phyloP scores from a whole-genome alignment of 306 rosid species.

The Prunus mira region DNA sequence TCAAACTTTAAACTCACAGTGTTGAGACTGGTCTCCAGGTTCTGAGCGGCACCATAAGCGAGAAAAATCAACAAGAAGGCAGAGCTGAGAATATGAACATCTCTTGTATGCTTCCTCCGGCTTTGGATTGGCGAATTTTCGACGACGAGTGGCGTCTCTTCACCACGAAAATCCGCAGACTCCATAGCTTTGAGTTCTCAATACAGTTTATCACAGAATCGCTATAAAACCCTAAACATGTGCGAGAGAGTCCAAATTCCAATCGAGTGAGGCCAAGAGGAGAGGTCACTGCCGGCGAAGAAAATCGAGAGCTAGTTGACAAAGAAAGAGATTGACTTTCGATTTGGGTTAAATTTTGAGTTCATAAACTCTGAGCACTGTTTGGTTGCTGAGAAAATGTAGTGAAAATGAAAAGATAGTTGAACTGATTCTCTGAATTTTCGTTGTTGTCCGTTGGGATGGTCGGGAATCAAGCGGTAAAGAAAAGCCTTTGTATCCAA shows the following conservation, averaged over 20 bases:
- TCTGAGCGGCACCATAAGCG: constrained; percentile 93
- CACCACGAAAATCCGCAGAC: constrained; percentile 31
- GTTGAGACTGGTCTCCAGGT: constrained; percentile 78
- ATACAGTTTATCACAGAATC: constrained; percentile 9
- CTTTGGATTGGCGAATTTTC: constrained; percentile 15
- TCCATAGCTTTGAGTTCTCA: constrained; percentile 41
- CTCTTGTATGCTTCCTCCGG: constrained; percentile 39
- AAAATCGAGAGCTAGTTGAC: constrained; percentile 31
- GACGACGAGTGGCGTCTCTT: constrained; percentile 54
- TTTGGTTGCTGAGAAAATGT: background rate
- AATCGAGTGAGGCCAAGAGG: constrained; percentile 4
- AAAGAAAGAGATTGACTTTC: constrained; percentile 4
- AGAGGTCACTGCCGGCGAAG: constrained; percentile 44
- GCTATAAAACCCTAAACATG: constrained; percentile 16
- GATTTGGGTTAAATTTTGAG: background rate
- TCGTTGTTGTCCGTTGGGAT: background rate
- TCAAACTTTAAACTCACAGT: constrained; percentile 41
- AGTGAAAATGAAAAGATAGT: background rate
- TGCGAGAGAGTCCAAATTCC: constrained; percentile 10
- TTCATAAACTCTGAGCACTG: background rate
- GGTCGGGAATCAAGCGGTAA: background rate
- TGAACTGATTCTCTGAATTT: background rate
- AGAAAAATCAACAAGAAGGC: constrained; percentile 74
- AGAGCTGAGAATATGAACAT: constrained; percentile 63
- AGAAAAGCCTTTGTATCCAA: background rate